Evolutionary conservation across 2,329 filamentous ascomycete species (phyloP).

Genomic region (Dothideomycetes sp.): DNA sequence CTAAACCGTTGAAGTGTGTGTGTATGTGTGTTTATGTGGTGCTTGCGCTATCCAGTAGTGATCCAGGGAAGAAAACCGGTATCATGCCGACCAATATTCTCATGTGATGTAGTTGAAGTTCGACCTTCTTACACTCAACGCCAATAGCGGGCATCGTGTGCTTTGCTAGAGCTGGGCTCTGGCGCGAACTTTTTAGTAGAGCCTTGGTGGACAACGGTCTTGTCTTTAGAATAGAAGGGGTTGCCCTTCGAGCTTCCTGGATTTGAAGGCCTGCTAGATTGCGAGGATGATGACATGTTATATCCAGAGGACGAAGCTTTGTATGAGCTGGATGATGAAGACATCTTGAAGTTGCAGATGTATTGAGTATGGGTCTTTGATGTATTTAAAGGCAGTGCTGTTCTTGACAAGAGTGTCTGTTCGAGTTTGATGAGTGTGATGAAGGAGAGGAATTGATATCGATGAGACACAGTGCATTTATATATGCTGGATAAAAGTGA

Average conservation of each 20-base stretch:
- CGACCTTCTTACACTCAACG: not conserved
- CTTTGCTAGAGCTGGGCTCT: not conserved
- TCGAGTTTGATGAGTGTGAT: not conserved
- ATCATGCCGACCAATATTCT: too few species aligned
- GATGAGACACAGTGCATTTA: not conserved
- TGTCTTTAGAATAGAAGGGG: too few species aligned
- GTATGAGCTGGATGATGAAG: not conserved
- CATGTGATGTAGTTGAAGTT: not conserved
- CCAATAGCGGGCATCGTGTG: not conserved
- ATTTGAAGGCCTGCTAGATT: not conserved
- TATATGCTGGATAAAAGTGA: not conserved
- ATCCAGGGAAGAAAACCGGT: too few species aligned
- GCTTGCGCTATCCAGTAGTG: not conserved
- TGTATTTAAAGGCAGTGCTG: not conserved
- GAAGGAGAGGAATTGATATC: not conserved
- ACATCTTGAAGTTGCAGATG: not conserved
- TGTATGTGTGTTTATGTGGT: not conserved
- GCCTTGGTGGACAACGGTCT: not conserved
- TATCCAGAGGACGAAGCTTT: not conserved
- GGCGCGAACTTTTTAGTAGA: not conserved
- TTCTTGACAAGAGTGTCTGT: too few species aligned
- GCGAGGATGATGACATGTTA: not conserved
- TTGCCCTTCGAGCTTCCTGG: too few species aligned
- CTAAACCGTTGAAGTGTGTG: not conserved
- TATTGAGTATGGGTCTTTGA: not conserved